Evolutionary conservation across 73 alveolate species (phyloP), one percentile per base, ranked within the genome.

Genomic region (Paramecium pentaurelia): DNA sequence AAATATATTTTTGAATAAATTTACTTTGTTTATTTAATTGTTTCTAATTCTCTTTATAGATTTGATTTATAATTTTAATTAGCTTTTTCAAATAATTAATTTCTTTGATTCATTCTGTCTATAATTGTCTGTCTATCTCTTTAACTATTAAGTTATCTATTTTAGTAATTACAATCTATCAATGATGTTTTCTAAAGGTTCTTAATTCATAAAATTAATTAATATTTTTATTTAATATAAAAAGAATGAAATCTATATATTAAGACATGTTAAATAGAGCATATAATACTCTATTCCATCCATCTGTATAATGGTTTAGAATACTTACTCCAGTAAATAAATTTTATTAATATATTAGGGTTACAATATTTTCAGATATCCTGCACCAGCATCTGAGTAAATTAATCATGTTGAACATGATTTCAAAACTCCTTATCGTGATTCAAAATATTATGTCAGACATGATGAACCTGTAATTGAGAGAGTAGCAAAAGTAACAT

Each of bases 371-470:
- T 47, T 28, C 38, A 40, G 91, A 80, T 80, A 80, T 18, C 91
- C 91, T 44, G 91, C 91, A 25, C 91, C 91, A 27, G 91, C 77
- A 14, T 44, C 77, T 6, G 91, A 80, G 9, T 3, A 80, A 28
- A 47, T 47, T 8, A 30, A 80, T 11, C 91, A 80, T 80, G 6
- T 44, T 20, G 91, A 49, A 18, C 91, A 80, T 18, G 91, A 80
- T 80, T 80, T 80, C 91, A 80, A 80, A 47, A 80, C 91, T 27
- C 91, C 91, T 11, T 80, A 80, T 47, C 71, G 91, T 45, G 91
- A 80, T 22, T 80, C 91, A 9, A 80, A 45, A 49, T 80, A 80
- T 27, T 44, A 80, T 80, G 91, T 80, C 28, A 80, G 91, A 80
- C 77, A 80, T 27, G 73, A 42, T 80, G 91, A 80, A 4, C 44